A percentile compares a stretch with the other conserved stretches of the same genome.
These are phyloP conservation scores for Ogataea philodendri DNA, from an alignment of 805 yeast genomes.

Conservation along the genomic window DNA sequence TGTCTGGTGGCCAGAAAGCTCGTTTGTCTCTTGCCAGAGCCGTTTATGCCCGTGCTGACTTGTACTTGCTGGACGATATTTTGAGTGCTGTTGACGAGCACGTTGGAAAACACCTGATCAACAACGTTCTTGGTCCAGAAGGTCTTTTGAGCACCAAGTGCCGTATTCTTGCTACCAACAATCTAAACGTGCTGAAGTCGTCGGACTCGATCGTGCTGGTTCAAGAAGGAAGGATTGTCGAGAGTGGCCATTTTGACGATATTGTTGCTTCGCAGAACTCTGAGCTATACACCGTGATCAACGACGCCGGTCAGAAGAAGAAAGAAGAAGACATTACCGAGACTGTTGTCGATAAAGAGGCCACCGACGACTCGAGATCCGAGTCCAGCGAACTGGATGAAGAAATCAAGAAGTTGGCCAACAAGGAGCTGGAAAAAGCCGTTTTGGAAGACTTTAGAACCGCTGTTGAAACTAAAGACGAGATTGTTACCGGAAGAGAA, in stretches of 20 bases:
- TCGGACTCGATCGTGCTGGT: slow-evolving; percentile 72
- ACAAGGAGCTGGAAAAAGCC: slow-evolving; percentile 56
- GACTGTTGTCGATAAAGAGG: slow-evolving; percentile 18
- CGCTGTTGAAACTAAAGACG: slow-evolving; percentile 38
- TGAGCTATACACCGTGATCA: slow-evolving; percentile 51
- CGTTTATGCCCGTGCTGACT: slow-evolving; percentile 87
- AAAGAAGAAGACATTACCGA: slow-evolving; percentile 16
- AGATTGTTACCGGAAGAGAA: slow-evolving; percentile 43
- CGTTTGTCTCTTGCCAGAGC: slow-evolving; percentile 91
- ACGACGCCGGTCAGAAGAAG: slow-evolving; percentile 56
- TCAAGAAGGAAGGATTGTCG: slow-evolving; percentile 63
- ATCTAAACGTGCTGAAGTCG: slow-evolving; percentile 73
- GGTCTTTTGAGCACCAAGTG: slow-evolving; percentile 77
- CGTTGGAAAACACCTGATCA: slow-evolving; percentile 80
- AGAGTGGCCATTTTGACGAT: slow-evolving; percentile 60
- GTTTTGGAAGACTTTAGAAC: slow-evolving; percentile 46
- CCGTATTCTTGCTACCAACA: slow-evolving; percentile 81
- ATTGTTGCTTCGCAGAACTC: slow-evolving; percentile 41
- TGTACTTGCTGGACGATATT: slow-evolving; percentile 85
- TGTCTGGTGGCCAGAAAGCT: slow-evolving; percentile 96
- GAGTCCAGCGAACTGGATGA: slow-evolving; percentile 25
- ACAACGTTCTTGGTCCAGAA: slow-evolving; percentile 75
- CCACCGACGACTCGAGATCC: slow-evolving; percentile 16
- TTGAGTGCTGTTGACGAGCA: slow-evolving; percentile 96
- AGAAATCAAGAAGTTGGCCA: slow-evolving; percentile 35